Evolutionary conservation across 148 eudicot species (phyloP), one percentile per base, ranked within the genome.

Genomic region (Rhododendron griersonianum): DNA sequence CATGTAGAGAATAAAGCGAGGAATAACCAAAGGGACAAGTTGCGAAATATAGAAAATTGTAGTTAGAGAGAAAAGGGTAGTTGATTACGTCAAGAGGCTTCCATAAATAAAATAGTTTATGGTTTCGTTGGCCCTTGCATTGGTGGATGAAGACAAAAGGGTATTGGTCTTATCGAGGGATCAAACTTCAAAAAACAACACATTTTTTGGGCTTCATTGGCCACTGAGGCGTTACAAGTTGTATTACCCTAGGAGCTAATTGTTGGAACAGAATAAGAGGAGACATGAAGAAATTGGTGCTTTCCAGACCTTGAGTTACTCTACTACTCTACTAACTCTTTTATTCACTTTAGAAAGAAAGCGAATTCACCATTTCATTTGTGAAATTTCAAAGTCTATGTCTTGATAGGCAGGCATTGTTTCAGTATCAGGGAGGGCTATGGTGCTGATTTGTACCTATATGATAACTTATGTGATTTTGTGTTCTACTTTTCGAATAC

Each of bases 191-290:
- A 80, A 80, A 41, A 67, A 45, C 14, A 11, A 84, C 57, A 25
- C 76, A 48, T 33, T 76, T 55, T 84, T 75, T 23, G 21, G 30
- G 67, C 23, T 84, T 11, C 35, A 39, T 65, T 84, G 65, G 86
- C 51, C 48, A 53, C 19, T 14, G 3, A 15, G 28, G 71, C 51
- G 13, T 57, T 57, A n/a, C 21, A 51, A 50, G 28, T 74, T 5
- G 53, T 33, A 45, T 2, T 19, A 18, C 37, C 9, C 44, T 57
- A 28, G 67, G 41, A 61, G 35, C 37, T 59, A 59, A 2, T 45
- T 47, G 2, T 33, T 19, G 23, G 50, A 77, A 85, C 45, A 33
- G 13, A 78, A 19, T 41, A 44, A 85, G 57, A 74, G 6, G 21
- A 50, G 33, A 80, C 35, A 79, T 25, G 3, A 45, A 65, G 57